Evolutionary conservation across 805 yeast genomes (phyloP).

Genomic region (Brettanomyces sp.): DNA sequence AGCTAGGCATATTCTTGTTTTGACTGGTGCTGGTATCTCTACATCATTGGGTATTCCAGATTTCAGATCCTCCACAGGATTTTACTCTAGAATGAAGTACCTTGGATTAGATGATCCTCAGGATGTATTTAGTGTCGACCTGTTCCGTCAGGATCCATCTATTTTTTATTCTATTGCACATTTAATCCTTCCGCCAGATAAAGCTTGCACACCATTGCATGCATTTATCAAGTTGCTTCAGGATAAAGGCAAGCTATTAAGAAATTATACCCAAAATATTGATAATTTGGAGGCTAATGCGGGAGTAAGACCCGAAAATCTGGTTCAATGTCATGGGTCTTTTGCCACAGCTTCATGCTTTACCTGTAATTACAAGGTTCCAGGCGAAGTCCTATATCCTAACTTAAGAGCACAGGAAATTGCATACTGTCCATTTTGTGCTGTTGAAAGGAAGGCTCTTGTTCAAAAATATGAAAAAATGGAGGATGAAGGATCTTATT

Average conservation of each 20-base stretch:
- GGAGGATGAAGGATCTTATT: constrained; percentile 22
- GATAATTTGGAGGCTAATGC: constrained; percentile 81
- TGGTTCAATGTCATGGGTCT: constrained; percentile 89
- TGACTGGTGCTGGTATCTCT: constrained; percentile 92
- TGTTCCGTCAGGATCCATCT: constrained; percentile 68
- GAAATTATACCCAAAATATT: constrained; percentile 87
- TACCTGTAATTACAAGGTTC: constrained; percentile 58
- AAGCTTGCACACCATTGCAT: constrained; percentile 66
- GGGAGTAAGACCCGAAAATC: constrained; percentile 55
- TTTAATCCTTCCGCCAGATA: constrained; percentile 69
- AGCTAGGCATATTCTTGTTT: constrained; percentile 55
- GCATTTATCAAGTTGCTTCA: constrained; percentile 66
- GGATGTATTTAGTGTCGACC: constrained; percentile 69
- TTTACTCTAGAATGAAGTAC: constrained; percentile 59
- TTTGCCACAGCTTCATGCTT: constrained; percentile 82
- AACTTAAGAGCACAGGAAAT: constrained; percentile 50
- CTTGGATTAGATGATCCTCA: constrained; percentile 81
- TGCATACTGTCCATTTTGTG: constrained; percentile 68
- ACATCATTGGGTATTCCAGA: constrained; percentile 89
- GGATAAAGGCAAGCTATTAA: constrained; percentile 64
- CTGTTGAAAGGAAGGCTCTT: constrained; percentile 28
- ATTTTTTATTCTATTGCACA: constrained; percentile 83
- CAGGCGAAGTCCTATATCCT: constrained; percentile 56
- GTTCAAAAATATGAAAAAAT: constrained; percentile 19
- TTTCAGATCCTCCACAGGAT: constrained; percentile 81